Evolutionary conservation across 2,329 filamentous ascomycete species (phyloP), one percentile per base, ranked within the genome.

Genomic region (Paraphoma sp.): DNA sequence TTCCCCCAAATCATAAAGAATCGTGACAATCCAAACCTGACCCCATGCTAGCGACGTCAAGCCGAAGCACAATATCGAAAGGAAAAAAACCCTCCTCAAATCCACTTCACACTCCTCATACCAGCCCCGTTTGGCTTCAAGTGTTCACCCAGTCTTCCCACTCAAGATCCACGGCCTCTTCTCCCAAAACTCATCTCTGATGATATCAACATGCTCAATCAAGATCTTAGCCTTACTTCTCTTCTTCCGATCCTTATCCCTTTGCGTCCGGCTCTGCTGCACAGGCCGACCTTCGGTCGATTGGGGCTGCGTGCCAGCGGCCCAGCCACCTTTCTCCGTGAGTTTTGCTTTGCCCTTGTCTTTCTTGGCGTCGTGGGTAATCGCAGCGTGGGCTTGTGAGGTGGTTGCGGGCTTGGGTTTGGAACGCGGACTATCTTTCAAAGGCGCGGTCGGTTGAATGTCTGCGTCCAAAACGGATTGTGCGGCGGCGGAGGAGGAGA

Each of bases 121-220:
- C 23, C 2, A 23, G 23, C 23, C 23, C 23, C 23, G 23, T 23
- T 5, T 23, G 23, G 2, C n/a, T 6, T 6, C 33, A 38, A 11
- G 3, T 10, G 16, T 7, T 63, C 51, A 67, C 18, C 62, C 71
- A 38, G 71, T 62, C 59, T 67, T 74, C 33, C 77, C 77, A 51
- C 71, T 78, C 69, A 82, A 60, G 28, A 83, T 80, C 92, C 93
- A 98, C 1, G 93, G 93, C 71, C 93, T 84, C 68, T 84, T 84
- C 62, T 92, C 84, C 95, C 95, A 99, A 73, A 99, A 99, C 3
- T 92, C 90, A 76, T 98, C 92, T 68, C 90, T 93, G 78, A 99
- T 98, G 68, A 99, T 91, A 78, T 99, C 95, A 57, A 95, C 79
- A 80, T 98, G 93, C 71, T 93, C 89, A 38, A 96, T 83, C 36